phyloP scores from a whole-genome alignment of 129 eudicot species.

The Erigeron canadensis region DNA sequence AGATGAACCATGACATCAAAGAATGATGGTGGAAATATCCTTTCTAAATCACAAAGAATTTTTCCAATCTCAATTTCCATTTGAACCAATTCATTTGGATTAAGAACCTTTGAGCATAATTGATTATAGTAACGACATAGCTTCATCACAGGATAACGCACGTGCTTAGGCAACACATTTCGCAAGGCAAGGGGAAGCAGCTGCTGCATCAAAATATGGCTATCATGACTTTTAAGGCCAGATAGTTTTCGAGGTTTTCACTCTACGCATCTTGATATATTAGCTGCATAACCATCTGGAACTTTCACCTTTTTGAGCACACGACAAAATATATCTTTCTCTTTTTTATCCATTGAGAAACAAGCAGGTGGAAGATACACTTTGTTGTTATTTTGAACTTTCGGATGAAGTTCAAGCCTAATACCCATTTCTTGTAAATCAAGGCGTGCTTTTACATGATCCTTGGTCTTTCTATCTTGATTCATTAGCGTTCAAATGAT shows the following conservation, averaged over 20 bases:
- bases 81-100: background rate
- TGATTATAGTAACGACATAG: conserved; percentile 11
- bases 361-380: background rate
- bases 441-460: conserved; percentile 6
- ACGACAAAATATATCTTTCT: conserved; percentile 8
- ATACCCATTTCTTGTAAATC: conserved; percentile 19
- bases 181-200: conserved; percentile 13
- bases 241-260: background rate
- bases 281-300: conserved; percentile 31
- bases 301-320: conserved; percentile 16
- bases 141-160: conserved; percentile 12
- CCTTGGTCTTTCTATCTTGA: conserved; percentile 20
- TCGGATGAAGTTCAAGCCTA: conserved; percentile 12
- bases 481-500: conserved; percentile 14
- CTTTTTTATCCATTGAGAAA: conserved; percentile 16
- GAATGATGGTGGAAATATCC: conserved; percentile 33
- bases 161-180: conserved; percentile 20
- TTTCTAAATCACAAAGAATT: conserved; percentile 22
- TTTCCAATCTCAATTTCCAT: conserved; percentile 15
- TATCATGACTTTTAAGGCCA: conserved; percentile 29
- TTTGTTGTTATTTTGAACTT: background rate
- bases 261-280: conserved; percentile 17
- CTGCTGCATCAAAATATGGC: conserved; percentile 25
- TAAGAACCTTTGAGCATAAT: conserved; percentile 29
- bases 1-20: conserved; percentile 38